Conservation (phyloP, 495 filamentous ascomycete genomes). For the Zalerion maritima region DNA sequence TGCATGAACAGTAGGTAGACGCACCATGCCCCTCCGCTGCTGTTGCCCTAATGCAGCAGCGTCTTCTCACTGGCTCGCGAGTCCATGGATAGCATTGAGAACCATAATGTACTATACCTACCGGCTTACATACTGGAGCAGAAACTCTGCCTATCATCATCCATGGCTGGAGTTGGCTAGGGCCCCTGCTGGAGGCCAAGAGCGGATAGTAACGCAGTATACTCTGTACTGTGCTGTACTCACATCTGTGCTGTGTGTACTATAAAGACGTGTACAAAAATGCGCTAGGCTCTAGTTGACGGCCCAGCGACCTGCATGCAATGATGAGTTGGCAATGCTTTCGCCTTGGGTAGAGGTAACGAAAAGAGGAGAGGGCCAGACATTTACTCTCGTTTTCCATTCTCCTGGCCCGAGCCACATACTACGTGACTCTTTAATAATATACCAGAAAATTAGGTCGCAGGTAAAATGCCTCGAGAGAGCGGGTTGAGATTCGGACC, state of each 20-base stretch:
- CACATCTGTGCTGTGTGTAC: too few relatives aligned
- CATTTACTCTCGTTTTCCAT: too few relatives aligned
- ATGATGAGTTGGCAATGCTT: slow-evolving; percentile 78
- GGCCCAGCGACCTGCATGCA: slow-evolving; percentile 52
- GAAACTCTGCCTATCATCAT: slow-evolving; percentile 4
- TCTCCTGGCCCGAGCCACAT: slow-evolving; percentile 42
- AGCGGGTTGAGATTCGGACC: too few relatives aligned
- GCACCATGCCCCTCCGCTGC: slow-evolving; percentile 25
- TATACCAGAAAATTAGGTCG: too few relatives aligned
- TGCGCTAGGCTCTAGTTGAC: slow-evolving; percentile 23
- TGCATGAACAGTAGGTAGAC: slow-evolving; percentile 42
- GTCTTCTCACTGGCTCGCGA: slow-evolving; percentile 19
- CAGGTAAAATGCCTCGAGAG: too few relatives aligned
- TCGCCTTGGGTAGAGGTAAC: too few relatives aligned
- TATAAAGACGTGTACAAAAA: slow-evolving; percentile 18
- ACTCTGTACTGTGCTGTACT: too few relatives aligned
- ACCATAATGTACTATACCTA: slow-evolving; percentile 12
- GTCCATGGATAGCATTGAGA: slow-evolving; percentile 22
- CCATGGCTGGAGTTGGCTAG: not conserved
- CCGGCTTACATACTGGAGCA: slow-evolving; percentile 7
- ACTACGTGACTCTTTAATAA: slow-evolving; percentile 37
- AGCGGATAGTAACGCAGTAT: not conserved
- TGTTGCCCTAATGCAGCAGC: slow-evolving; percentile 15
- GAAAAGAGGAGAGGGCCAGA: too few relatives aligned
- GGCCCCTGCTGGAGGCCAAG: not conserved